Evolutionary conservation across 257 asterid species (phyloP).

Genomic region (Nicotiana benthamiana): DNA sequence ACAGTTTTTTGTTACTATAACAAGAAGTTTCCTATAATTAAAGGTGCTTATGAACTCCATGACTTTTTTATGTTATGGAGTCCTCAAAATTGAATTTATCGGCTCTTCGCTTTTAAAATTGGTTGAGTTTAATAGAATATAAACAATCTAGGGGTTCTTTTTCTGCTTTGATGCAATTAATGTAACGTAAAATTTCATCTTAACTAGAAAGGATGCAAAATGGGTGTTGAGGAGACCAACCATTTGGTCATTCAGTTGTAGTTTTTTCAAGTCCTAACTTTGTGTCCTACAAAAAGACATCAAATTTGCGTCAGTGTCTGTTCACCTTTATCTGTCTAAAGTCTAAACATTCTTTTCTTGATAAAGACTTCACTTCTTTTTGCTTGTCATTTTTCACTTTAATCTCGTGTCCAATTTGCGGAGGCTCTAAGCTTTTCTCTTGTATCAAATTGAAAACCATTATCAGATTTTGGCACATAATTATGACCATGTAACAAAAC

Average conservation of each 20-base stretch:
- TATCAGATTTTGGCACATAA: not conserved
- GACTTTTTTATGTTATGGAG: not conserved
- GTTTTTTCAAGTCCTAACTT: not conserved
- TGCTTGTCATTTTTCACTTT: not conserved
- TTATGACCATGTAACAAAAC: not conserved
- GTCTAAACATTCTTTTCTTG: not conserved
- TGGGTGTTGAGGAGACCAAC: not conserved
- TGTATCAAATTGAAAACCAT: not conserved
- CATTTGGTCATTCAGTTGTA: not conserved
- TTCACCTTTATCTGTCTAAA: not conserved
- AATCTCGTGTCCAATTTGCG: not conserved
- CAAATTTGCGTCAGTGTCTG: not conserved
- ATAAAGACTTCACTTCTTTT: not conserved
- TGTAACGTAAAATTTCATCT: not conserved
- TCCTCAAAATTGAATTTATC: too few relatives aligned
- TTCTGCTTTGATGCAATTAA: not conserved
- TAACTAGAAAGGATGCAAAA: not conserved
- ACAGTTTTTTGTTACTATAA: not conserved
- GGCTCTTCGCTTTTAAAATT: too few relatives aligned
- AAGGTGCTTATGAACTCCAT: not conserved
- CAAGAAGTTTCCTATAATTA: not conserved
- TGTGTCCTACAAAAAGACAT: slow-evolving; percentile 1
- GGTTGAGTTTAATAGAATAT: too few relatives aligned
- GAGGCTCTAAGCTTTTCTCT: not conserved
- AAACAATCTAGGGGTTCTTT: too few relatives aligned